A percentile compares a stretch with the other conserved stretches of the same genome.
These are phyloP conservation scores for Hypoxylon subgilvum DNA, from an alignment of 495 filamentous ascomycete genomes.

Conservation along the genomic window DNA sequence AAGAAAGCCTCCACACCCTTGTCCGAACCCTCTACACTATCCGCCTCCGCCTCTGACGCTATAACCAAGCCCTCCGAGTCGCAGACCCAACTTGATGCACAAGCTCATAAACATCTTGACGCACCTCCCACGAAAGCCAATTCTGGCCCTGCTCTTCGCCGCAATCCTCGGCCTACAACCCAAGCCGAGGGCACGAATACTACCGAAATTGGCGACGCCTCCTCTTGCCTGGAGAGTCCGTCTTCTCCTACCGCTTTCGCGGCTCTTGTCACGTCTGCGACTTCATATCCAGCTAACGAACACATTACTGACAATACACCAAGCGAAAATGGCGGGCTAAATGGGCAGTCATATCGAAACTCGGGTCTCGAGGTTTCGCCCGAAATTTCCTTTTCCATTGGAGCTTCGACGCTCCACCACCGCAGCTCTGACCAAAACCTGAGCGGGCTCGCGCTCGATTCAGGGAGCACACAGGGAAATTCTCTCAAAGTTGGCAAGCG, in stretches of 20 bases:
- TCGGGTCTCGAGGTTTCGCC: slow-evolving; percentile 16
- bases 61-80: neutral
- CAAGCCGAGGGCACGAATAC: slow-evolving; percentile 27
- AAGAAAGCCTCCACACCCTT: too few species aligned
- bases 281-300: slow-evolving; percentile 54
- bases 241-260: slow-evolving; percentile 73
- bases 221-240: slow-evolving; percentile 64
- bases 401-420: slow-evolving; percentile 49
- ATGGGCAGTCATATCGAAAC: slow-evolving; percentile 22
- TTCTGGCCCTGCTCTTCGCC: slow-evolving; percentile 15
- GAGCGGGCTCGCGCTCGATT: slow-evolving; percentile 35
- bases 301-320: slow-evolving; percentile 43
- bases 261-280: slow-evolving; percentile 61
- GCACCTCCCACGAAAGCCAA: slow-evolving; percentile 13
- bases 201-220: slow-evolving; percentile 53
- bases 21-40: neutral
- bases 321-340: slow-evolving; percentile 46
- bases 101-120: slow-evolving; percentile 6
- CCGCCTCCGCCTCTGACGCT: slow-evolving; percentile 3
- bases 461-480: slow-evolving; percentile 40
- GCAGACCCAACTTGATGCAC: slow-evolving; percentile 5
- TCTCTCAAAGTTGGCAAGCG: slow-evolving; percentile 55
- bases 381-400: slow-evolving; percentile 54
- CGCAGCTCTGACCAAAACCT: slow-evolving; percentile 41
- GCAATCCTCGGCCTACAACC: slow-evolving; percentile 5